Evolutionary conservation across 441 rosid species (phyloP).

Genomic region (Isatis lusitanica): DNA sequence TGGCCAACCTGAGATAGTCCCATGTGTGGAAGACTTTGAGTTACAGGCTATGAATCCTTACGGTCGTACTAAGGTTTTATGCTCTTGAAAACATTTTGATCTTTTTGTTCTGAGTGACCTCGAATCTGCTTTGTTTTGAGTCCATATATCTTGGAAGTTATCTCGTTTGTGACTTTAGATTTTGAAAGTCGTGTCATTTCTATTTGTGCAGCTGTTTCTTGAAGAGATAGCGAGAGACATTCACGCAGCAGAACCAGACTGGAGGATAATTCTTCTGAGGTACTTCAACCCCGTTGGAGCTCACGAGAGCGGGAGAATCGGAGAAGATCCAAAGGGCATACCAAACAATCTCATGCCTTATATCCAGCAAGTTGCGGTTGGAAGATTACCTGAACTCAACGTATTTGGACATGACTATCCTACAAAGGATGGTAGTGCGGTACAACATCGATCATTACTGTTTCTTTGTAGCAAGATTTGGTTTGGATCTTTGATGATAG

Average conservation of each 20-base stretch:
- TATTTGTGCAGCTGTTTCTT: conserved; percentile 51
- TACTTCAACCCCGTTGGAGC: conserved; percentile 79
- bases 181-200: not conserved
- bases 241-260: conserved; percentile 61
- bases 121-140: no score
- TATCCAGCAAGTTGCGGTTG: conserved; percentile 76
- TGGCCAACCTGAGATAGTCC: conserved; percentile 71
- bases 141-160: not conserved
- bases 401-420: conserved; percentile 74
- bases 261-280: conserved; percentile 68
- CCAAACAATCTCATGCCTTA: conserved; percentile 80
- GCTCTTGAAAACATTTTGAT: not conserved
- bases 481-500: not conserved
- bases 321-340: conserved; percentile 79
- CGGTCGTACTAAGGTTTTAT: conserved; percentile 65
- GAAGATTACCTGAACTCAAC: conserved; percentile 65
- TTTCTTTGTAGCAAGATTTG: not conserved
- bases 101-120: no score
- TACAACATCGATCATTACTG: conserved; percentile 32
- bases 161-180: not conserved
- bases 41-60: conserved; percentile 72
- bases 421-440: conserved; percentile 69
- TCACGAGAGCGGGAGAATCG: conserved; percentile 71
- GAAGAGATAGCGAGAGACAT: conserved; percentile 74
- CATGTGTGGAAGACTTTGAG: conserved; percentile 63